Conservation (phyloP, 345 rosid species). For the Eutrema heterophyllum region DNA sequence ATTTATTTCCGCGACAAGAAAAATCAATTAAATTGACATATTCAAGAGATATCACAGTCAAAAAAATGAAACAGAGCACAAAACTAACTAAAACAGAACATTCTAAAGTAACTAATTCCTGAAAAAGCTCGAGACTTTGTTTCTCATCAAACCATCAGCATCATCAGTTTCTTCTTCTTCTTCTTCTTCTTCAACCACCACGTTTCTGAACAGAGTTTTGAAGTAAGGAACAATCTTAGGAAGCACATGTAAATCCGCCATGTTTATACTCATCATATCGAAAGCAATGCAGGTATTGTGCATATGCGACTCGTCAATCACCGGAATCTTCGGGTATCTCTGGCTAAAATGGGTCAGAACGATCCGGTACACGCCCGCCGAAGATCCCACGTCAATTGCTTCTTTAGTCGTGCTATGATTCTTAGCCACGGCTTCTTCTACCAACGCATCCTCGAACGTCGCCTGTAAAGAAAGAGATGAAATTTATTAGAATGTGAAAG, state of each 20-base stretch:
- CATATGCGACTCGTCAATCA: conserved; percentile 73
- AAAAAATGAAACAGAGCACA: not conserved
- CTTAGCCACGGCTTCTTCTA: conserved; percentile 81
- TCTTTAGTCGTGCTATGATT: conserved; percentile 99
- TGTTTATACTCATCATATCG: conserved; percentile 90
- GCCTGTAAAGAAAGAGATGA: conserved; percentile 43
- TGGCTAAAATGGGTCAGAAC: conserved; percentile 98
- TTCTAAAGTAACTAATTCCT: conserved; percentile 8
- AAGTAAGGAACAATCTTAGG: conserved; percentile 85
- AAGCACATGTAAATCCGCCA: conserved; percentile 75
- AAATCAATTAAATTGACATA: conserved; percentile 13
- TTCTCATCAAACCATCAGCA: conserved; percentile 19
- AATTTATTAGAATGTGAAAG: not conserved
- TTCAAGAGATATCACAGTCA: not conserved
- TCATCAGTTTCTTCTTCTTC: conserved; percentile 60
- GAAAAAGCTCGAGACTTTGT: conserved; percentile 25
- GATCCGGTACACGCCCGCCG: conserved; percentile 67
- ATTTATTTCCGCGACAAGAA: conserved; percentile 2
- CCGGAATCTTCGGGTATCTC: conserved; percentile 89
- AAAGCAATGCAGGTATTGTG: conserved; percentile 92
- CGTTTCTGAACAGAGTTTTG: conserved; percentile 73
- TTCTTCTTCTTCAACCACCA: conserved; percentile 49
- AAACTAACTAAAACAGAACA: conserved; percentile 3
- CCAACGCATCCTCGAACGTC: conserved; percentile 86
- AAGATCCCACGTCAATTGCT: conserved; percentile 74